Evolutionary conservation across 495 filamentous ascomycete genomes (phyloP), one percentile per base, ranked within the genome.

Genomic region (Penicillium pancosmium): DNA sequence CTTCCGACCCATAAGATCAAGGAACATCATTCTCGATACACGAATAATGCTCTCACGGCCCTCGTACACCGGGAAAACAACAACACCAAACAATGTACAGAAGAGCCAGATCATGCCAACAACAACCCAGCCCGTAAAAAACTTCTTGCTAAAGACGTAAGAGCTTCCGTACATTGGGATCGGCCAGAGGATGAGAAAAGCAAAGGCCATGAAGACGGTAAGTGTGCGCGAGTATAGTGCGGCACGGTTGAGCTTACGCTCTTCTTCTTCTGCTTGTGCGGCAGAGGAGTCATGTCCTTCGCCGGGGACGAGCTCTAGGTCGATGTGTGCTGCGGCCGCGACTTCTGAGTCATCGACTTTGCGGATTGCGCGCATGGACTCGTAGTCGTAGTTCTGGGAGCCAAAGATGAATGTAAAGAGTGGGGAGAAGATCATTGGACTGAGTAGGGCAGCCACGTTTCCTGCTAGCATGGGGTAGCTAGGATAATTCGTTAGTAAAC

Each of bases 81-180:
- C 91, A 5, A 97, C 92, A 16, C 83, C 86, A 59, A 86, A 78
- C 8, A 86, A 74, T 0, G 86, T 89, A 66, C 80, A 85, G 68
- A 96, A 95, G 62, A 97, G 80, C 93, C 92, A 97, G 27, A 93
- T 71, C 49, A 97, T 89, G 1, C 91, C 92, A 3, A 97, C 88
- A 13, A 82, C 77, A 16, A 96, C 86, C 92, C 92, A 97, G 35
- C 93, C 92, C 2, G 91, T 93, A 76, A 96, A 97, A 79, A 97
- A 97, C 47, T 82, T 81, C 77, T 91, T 92, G 70, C 85, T 89
- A 77, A 97, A 97, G 38, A 97, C 82, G 67, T 98, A 98, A 19
- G 84, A 84, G 7, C 80, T 80, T 8, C 91, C 93, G 68, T 95
- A 98, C 86, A 98, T 85, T 1, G 93, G 93, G 80, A 97, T 94